Evolutionary conservation across 768 basidiomycete species (phyloP), one percentile per base, ranked within the genome.

Genomic region (Naganishia kalamii): DNA sequence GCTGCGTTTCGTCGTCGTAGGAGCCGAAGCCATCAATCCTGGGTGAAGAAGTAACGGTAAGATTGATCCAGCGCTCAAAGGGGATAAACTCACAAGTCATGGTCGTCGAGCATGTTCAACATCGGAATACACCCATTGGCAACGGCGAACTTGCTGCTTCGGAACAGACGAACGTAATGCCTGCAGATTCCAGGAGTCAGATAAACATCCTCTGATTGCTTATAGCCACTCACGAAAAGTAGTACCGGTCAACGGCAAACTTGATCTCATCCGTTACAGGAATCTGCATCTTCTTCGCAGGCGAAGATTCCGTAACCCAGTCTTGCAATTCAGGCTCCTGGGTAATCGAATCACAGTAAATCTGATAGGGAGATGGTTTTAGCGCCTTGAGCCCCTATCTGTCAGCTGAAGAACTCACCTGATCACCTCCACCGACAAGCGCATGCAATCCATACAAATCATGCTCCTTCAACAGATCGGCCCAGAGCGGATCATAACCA

Each of bases 381-480:
- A 8, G 32, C 25, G 17, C 37, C 10, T 8, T 21, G 51, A 7
- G 8, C n/a, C 4, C 17, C 13, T 6, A 12, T 3, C 3, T 40
- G 21, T 5, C 10, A 25, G 37, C 54, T 1, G 2, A 15, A 19
- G 10, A 15, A 65, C 65, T 57, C 32, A 65, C 65, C 75, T 94
- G 92, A 75, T 94, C 92, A 12, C 92, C 92, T 21, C 94, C 94
- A 19, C 94, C 94, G 6, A 96, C 87, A 37, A 98, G 82, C n/a
- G 82, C 85, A 72, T 99, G 94, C 74, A 92, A 92, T 0, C 94
- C 92, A 64, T 81, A 80, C 71, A 85, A 83, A 1, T 83, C 81
- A 71, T 98, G 96, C 71, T 88, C 86, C 46, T 84, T 80, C 27
- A 98, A 83, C n/a, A 99, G 79, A 79, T 99, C 93, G 67, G 86